These are phyloP conservation scores for Fraxinus quadrangulata DNA, from an alignment of 257 asterid species.

Conservation along the genomic window DNA sequence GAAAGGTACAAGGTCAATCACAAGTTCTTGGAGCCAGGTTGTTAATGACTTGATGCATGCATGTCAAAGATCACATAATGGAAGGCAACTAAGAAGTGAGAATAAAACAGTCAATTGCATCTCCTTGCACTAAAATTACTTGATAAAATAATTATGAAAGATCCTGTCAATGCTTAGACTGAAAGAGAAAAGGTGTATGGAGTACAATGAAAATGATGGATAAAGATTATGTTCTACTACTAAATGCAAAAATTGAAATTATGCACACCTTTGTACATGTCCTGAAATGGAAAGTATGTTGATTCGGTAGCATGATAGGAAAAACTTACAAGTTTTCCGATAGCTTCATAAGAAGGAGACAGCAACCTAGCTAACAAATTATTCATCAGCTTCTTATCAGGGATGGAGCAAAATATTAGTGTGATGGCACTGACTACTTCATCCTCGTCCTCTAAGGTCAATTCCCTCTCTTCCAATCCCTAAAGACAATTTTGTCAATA, in stretches of 20 bases:
- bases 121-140: neutral
- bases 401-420: conserved; percentile 64
- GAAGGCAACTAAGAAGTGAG: conserved; percentile 3
- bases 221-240: conserved; percentile 10
- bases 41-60: neutral
- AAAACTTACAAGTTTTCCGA: conserved; percentile 73
- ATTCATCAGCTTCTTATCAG: conserved; percentile 72
- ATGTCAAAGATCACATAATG: neutral
- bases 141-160: neutral
- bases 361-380: conserved; percentile 68
- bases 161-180: conserved; percentile 20
- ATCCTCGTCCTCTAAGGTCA: conserved; percentile 79
- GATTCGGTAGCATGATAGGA: conserved; percentile 7
- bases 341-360: conserved; percentile 65
- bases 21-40: neutral
- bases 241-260: conserved; percentile 22
- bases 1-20: neutral
- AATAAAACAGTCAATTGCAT: neutral
- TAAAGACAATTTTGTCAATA: conserved; percentile 38
- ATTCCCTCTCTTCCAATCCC: conserved; percentile 73
- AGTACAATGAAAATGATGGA: conserved; percentile 14
- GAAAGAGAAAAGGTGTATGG: conserved; percentile 13
- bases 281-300: conserved; percentile 14
- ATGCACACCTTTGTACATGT: conserved; percentile 15
- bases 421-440: conserved; percentile 78